phyloP scores from a whole-genome alignment of 306 rosid genomes.

The Biancaea sappan region DNA sequence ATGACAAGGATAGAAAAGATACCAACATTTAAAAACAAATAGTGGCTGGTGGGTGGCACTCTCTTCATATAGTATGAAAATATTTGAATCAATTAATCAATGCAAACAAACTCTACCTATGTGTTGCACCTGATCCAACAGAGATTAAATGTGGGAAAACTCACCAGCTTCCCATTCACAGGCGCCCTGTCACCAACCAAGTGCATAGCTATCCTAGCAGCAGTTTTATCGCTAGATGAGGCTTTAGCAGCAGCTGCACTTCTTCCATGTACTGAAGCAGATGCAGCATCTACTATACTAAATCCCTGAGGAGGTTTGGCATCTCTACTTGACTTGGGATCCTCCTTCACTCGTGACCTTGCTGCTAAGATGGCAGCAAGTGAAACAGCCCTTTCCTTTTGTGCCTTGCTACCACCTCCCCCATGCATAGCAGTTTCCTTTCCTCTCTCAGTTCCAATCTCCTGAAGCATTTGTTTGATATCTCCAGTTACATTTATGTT shows the following conservation, averaged over 20 bases:
- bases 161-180: conserved; percentile 88
- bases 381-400: conserved; percentile 93
- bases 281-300: conserved; percentile 97
- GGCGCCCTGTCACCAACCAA: conserved; percentile 93
- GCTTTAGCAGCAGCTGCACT: conserved; percentile 98
- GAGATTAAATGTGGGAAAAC: conserved; percentile 33
- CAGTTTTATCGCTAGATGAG: conserved; percentile 85
- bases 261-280: conserved; percentile 99
- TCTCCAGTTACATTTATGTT: conserved; percentile 88
- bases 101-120: background rate
- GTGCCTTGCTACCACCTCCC: conserved; percentile 99
- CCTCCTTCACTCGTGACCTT: conserved; percentile 75
- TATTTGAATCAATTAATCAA: conserved; percentile 31
- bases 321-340: conserved; percentile 67
- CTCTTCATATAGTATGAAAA: conserved; percentile 1
- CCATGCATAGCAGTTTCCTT: conserved; percentile 91
- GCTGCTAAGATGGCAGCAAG: conserved; percentile 89
- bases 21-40: background rate
- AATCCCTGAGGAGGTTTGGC: conserved; percentile 60
- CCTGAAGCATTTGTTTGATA: conserved; percentile 89
- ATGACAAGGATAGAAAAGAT: background rate
- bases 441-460: conserved; percentile 95
- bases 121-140: background rate
- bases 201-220: conserved; percentile 97
- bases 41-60: background rate